Base-by-base conservation (phyloP, 1,284 basidiomycete species). In the Leccinum solheimii region DNA sequence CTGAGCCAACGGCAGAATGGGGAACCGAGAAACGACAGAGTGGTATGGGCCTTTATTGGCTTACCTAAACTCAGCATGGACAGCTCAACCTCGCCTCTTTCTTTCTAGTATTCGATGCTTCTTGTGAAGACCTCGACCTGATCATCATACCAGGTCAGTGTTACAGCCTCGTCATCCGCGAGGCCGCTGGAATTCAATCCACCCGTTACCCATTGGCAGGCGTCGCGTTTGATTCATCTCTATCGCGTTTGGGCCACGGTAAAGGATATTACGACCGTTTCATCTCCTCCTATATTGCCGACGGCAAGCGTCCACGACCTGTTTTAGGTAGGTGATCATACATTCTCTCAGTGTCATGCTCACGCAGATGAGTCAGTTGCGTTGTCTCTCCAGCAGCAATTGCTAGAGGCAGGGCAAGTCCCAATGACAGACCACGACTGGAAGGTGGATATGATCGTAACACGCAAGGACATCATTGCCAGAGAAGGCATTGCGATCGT, bases 261-360 rank as follows among this genome's bases (percentile, higher is more conserved):
- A 92, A 90, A 74, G 90, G 91, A 6, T 91, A 89, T 75, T 92
- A 92, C 68, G 90, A 92, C 75, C 79, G 80, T 23, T 92, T 90
- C 74, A 79, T 92, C 50, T 76, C 84, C 9, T 72, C 78, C 1
- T 90, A 90, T 64, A 71, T 77, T 27, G 68, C 76, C 14, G 69
- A 69, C 59, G 75, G 70, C 57, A 69, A 77, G 27, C 74, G 76
- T 57, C 73, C 75, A 13, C 76, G 74, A 62, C 86, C 87, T 6
- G 64, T 85, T 43, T 77, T 91, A 62, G 83, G 88, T 87, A 64
- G 60, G 76, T 73, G 21, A 34, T 65, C 30, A 55, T 65, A 62
- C 57, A 49, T 63, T 49, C 45, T 49, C 19, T 49, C 45, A 55
- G 58, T 21, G 61, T 21, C 59, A 45, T 57, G 58, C 63, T 72